Conservation (phyloP, 164 flowering plant genomes). For the Vitis riparia region DNA sequence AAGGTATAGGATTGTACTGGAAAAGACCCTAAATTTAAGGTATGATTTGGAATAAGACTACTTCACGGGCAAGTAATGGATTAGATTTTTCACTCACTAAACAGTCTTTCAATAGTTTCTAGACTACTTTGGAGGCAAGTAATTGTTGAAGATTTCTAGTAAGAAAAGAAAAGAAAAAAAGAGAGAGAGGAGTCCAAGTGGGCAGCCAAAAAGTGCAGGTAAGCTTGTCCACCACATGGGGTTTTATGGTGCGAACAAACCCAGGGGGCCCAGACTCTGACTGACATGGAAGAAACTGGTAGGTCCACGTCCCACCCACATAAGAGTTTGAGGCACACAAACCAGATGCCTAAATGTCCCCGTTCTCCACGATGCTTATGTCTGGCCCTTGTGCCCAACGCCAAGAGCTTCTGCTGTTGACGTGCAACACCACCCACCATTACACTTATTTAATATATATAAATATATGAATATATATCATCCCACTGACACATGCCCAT, state of each 20-base stretch:
- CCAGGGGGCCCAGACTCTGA: background rate
- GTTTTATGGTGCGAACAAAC: too few species aligned
- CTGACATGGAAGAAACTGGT: slow-evolving; percentile 13
- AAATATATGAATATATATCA: background rate
- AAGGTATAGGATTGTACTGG: too few species aligned
- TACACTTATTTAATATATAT: too few species aligned
- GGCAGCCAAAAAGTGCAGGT: background rate
- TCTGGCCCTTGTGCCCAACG: slow-evolving; percentile 6
- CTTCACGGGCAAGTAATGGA: too few species aligned
- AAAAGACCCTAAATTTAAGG: too few species aligned
- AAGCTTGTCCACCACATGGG: slow-evolving; percentile 9
- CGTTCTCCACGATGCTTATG: slow-evolving; percentile 24
- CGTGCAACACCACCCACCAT: slow-evolving; percentile 29
- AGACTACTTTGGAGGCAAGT: too few species aligned
- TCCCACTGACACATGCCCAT: background rate
- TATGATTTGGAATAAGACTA: too few species aligned
- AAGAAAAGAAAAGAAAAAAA: too few species aligned
- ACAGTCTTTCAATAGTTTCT: too few species aligned
- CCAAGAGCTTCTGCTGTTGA: slow-evolving; percentile 15
- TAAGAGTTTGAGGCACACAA: background rate
- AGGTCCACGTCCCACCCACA: slow-evolving; percentile 20
- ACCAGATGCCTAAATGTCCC: slow-evolving; percentile 10
- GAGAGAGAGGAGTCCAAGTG: background rate
- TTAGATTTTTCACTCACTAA: too few species aligned
- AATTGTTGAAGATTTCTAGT: too few species aligned